Evolutionary conservation across 345 rosid species (phyloP).

Genomic region (Bruguiera gymnorhiza): DNA sequence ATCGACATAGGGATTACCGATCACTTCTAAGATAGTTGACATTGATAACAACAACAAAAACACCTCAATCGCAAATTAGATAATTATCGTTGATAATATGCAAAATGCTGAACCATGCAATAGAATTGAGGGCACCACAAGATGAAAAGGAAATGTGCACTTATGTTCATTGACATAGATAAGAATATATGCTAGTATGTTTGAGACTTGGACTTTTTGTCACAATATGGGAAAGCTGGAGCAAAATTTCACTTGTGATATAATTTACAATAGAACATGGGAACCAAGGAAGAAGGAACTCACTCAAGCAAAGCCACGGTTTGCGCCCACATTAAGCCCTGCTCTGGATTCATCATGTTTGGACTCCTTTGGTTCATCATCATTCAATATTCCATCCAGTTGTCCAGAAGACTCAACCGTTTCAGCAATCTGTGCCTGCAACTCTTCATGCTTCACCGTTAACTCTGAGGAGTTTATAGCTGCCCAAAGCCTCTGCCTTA

Average conservation of each 20-base stretch:
- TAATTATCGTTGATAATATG: no score
- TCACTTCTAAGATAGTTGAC: no score
- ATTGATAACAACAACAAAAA: background rate
- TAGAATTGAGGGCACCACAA: background rate
- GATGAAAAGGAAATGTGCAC: no score
- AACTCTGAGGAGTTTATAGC: conserved; percentile 52
- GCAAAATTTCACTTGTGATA: background rate
- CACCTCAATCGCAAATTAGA: no score
- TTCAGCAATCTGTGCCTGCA: conserved; percentile 44
- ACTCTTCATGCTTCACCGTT: conserved; percentile 51
- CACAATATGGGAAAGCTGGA: background rate
- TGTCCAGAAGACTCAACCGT: conserved; percentile 35
- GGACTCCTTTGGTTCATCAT: conserved; percentile 15
- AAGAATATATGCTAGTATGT: no score
- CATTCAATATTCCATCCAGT: conserved; percentile 38
- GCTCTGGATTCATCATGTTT: conserved; percentile 34
- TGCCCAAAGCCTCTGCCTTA: conserved; percentile 53
- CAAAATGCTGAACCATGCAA: background rate
- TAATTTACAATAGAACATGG: background rate
- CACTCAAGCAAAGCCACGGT: conserved; percentile 46
- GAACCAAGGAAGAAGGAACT: conserved; percentile 19
- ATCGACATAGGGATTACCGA: conserved; percentile 2
- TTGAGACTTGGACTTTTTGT: no score
- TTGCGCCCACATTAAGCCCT: conserved; percentile 48
- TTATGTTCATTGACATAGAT: no score